Percentiles rank a stretch among this genome's conserved stretches.
Conservation (phyloP, 495 filamentous ascomycete genomes). For the Penicillium bialowiezense region DNA sequence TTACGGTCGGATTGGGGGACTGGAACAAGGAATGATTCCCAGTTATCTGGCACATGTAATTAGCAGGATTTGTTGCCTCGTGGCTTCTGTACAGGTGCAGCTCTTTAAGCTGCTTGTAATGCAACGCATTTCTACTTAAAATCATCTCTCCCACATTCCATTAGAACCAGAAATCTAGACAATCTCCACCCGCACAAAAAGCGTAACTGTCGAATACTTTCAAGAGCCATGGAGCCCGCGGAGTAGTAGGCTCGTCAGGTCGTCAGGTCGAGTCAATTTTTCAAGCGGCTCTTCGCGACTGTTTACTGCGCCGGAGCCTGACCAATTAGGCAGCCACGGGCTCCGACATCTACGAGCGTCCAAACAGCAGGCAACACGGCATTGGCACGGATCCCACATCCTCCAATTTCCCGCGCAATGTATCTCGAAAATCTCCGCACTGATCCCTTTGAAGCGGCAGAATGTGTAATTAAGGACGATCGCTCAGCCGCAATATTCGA, state of each 20-base stretch:
- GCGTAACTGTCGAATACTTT: too few species aligned
- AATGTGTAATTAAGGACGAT: neutral
- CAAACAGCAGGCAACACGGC: neutral
- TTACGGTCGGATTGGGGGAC: conserved; percentile 3
- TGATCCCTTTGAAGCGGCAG: neutral
- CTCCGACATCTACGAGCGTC: too few species aligned
- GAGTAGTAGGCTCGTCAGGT: too few species aligned
- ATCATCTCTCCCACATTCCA: neutral
- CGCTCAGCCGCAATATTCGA: neutral
- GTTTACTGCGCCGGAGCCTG: too few species aligned
- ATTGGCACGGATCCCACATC: neutral
- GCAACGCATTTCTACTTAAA: conserved; percentile 16
- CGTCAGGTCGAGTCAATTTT: too few species aligned
- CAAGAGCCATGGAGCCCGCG: too few species aligned
- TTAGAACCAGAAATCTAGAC: too few species aligned
- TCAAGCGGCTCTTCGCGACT: too few species aligned
- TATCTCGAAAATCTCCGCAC: neutral
- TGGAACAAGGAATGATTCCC: conserved; percentile 13
- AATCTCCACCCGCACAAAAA: too few species aligned
- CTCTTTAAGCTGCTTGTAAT: conserved; percentile 17
- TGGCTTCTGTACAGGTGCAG: conserved; percentile 25
- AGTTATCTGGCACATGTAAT: conserved; percentile 14
- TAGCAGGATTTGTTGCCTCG: conserved; percentile 17
- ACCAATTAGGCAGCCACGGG: too few species aligned
- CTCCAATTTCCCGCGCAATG: neutral